phyloP scores from a whole-genome alignment of 1,139 yeast species.

The Lodderomyces jiufengensis region DNA sequence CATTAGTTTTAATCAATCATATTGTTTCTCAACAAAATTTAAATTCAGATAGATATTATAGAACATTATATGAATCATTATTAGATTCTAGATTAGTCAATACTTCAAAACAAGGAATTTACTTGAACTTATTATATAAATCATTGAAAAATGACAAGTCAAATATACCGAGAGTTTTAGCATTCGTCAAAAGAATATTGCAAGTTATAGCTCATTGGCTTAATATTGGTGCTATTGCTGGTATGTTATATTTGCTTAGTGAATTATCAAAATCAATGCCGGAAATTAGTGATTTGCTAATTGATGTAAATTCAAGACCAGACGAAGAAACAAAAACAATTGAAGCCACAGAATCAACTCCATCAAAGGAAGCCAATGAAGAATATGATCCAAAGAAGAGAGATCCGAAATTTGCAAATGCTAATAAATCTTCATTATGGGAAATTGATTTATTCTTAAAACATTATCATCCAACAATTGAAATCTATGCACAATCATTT shows the following conservation, averaged over 20 bases:
- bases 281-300: constrained; percentile 41
- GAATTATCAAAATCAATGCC: constrained; percentile 51
- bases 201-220: constrained; percentile 86
- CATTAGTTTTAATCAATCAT: constrained; percentile 79
- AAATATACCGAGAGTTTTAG: constrained; percentile 65
- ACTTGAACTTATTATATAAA: constrained; percentile 79
- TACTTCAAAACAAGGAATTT: constrained; percentile 87
- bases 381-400: constrained; percentile 84
- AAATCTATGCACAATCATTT: constrained; percentile 71
- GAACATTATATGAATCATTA: constrained; percentile 86
- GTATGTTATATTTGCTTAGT: constrained; percentile 74
- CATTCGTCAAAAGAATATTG: constrained; percentile 86
- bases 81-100: constrained; percentile 78
- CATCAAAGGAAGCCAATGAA: constrained; percentile 11
- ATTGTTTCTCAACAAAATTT: constrained; percentile 57
- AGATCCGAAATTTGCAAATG: constrained; percentile 86
- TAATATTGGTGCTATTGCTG: constrained; percentile 86
- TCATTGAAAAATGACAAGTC: constrained; percentile 68
- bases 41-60: constrained; percentile 72
- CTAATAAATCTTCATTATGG: constrained; percentile 80
- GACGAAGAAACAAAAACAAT: constrained; percentile 21
- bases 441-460: constrained; percentile 68
- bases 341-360: constrained; percentile 11
- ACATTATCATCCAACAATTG: constrained; percentile 92
- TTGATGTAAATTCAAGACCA: constrained; percentile 39